Evolutionary conservation across 805 yeast genomes (phyloP).

Genomic region (Metschnikowia noctiluminum): DNA sequence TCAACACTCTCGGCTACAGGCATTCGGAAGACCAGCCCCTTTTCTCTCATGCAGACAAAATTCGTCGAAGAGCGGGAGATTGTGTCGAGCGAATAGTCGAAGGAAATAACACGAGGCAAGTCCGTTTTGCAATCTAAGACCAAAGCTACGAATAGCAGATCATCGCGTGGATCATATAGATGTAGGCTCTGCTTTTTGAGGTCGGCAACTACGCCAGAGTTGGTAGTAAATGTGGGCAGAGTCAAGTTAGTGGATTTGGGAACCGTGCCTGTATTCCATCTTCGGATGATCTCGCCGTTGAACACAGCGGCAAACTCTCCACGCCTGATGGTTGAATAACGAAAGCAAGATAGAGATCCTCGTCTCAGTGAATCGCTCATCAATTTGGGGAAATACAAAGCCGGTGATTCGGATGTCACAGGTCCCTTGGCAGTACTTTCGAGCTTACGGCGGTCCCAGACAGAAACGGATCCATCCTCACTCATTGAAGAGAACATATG

Average conservation of each 20-base stretch:
- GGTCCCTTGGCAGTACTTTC: slow-evolving; percentile 19
- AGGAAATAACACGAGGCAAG: slow-evolving; percentile 78
- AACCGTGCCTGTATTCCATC: slow-evolving; percentile 73
- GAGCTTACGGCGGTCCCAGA: slow-evolving; percentile 76
- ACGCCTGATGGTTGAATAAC: slow-evolving; percentile 60
- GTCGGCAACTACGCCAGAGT: slow-evolving; percentile 12
- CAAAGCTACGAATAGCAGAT: slow-evolving; percentile 67
- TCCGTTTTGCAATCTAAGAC: slow-evolving; percentile 75
- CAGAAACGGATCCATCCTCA: slow-evolving; percentile 79
- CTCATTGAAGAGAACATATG: slow-evolving; percentile 69
- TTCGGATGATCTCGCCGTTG: slow-evolving; percentile 69
- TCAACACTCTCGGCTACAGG: slow-evolving; percentile 65
- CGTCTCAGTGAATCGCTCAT: slow-evolving; percentile 56
- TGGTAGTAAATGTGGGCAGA: slow-evolving; percentile 13
- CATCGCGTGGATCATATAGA: slow-evolving; percentile 41
- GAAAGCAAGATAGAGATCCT: slow-evolving; percentile 60
- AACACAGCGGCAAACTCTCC: slow-evolving; percentile 80
- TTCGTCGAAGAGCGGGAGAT: slow-evolving; percentile 52
- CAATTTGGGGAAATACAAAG: slow-evolving; percentile 57
- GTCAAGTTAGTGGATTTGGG: slow-evolving; percentile 26
- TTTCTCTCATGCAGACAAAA: slow-evolving; percentile 83
- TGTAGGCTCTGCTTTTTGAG: slow-evolving; percentile 37
- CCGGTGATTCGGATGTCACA: slow-evolving; percentile 48
- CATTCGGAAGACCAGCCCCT: slow-evolving; percentile 84
- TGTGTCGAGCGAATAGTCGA: slow-evolving; percentile 69